Base-by-base conservation (phyloP, 306 rosid genomes). In the Sophora flavescens region DNA sequence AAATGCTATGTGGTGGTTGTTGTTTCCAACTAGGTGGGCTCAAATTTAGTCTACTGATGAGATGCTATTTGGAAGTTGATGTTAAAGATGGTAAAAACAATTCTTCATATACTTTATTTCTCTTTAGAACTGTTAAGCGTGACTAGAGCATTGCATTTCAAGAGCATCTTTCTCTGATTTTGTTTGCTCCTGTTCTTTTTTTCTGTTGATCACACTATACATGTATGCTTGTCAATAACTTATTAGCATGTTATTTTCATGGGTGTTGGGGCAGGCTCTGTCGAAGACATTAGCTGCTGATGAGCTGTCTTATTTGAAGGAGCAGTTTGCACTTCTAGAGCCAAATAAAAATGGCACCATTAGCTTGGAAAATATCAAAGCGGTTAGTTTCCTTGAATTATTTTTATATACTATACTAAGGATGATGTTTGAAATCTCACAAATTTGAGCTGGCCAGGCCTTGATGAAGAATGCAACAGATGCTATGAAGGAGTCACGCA, bases 401-500 rank as follows among this genome's bases (percentile, higher is more conserved):
- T 72, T 54, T 45, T 59, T 53, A 53, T 36, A 38, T 44, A 61
- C 61, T 17, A 74, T 70, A 14, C 13, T 54, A 44, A 9, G 32
- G 44, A 57, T 78, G 11, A 15, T 77, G 41, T 82, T 74, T 15
- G 47, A 70, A 59, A 65, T 77, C 82, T 83, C 81, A 71, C 81
- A 71, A 61, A 61, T 51, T 79, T 52, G 76, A 77, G 53, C 60
- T 74, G 72, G 32, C 65, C 88, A 93, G 98, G 93, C 88, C 63
- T 83, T 93, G 87, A 75, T 77, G 96, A 93, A 84, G 79, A 80
- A 88, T 72, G 90, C 94, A 63, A 93, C 97, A n/a, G 94, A 91
- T 70, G 96, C 97, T 58, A 87, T 93, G 97, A 93, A 90, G 89
- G 97, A 93, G 48, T 91, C 98, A 2, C 91, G 92, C 48, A 80